Conservation (phyloP, 176 grass and related monocot genomes). For the Juncus effusus region DNA sequence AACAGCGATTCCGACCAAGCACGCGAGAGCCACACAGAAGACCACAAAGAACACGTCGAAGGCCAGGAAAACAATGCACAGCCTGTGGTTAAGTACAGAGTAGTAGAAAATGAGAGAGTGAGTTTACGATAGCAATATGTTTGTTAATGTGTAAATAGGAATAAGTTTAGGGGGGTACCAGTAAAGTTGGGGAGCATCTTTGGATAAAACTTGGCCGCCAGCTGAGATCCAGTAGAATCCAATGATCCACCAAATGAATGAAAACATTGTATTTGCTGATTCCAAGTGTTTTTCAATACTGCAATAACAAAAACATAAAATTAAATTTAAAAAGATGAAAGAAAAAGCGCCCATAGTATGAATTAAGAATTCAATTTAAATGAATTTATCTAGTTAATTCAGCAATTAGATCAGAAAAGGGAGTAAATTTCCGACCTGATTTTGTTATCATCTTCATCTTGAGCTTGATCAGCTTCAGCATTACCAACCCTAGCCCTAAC, state of each 20-base stretch:
- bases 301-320: constrained; percentile 21
- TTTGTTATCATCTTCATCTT: constrained; percentile 40
- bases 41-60: constrained; percentile 99
- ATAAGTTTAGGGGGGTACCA: constrained; percentile 47
- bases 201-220: constrained; percentile 63
- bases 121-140: constrained; percentile 29
- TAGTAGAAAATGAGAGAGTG: constrained; percentile 20
- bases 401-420: too few relatives aligned
- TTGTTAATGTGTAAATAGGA: constrained; percentile 4
- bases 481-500: not conserved
- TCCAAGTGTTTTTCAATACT: constrained; percentile 87
- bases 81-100: constrained; percentile 40
- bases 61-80: constrained; percentile 89
- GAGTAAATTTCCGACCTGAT: constrained; percentile 37
- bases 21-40: constrained; percentile 90
- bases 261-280: constrained; percentile 97
- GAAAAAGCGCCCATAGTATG: constrained; percentile 1
- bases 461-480: constrained; percentile 18
- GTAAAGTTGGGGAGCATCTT: constrained; percentile 86
- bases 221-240: constrained; percentile 96
- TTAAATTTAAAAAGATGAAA: constrained; percentile 9
- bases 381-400: not conserved
- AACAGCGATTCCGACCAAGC: constrained; percentile 90
- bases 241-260: constrained; percentile 98
- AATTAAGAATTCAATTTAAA: not conserved